These are phyloP conservation scores for Xenoacremonium recifei DNA, from an alignment of 2,329 filamentous ascomycete species.

Conservation along the genomic window DNA sequence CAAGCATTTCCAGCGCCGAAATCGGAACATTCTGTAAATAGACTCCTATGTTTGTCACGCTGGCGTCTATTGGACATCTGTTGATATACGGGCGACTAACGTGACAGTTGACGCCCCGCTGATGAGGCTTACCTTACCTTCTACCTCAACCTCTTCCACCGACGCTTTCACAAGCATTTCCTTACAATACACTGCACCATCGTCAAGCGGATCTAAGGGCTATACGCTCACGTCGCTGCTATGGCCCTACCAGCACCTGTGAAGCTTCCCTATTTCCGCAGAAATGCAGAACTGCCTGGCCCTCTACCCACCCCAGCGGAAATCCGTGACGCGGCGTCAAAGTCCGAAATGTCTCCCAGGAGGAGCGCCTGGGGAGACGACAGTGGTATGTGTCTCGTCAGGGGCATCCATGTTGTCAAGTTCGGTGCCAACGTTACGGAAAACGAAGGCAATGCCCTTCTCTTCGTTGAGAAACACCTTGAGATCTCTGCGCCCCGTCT, in stretches of 20 bases:
- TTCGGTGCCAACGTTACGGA: constrained; percentile 7
- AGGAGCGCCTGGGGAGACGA: not conserved
- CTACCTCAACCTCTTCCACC: too few species aligned
- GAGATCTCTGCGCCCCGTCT: constrained; percentile 4
- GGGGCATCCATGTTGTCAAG: constrained; percentile 8
- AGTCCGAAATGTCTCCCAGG: constrained; percentile 6
- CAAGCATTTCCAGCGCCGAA: too few species aligned
- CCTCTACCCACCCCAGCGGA: constrained; percentile 4
- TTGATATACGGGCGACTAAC: too few species aligned
- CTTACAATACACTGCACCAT: too few species aligned
- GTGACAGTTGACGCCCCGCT: too few species aligned
- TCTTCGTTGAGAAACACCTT: constrained; percentile 5
- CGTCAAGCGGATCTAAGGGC: too few species aligned
- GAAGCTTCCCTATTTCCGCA: constrained; percentile 6
- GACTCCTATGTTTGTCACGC: too few species aligned
- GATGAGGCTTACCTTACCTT: too few species aligned
- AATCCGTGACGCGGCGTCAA: constrained; percentile 2
- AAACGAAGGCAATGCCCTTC: constrained; percentile 11
- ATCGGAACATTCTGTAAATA: too few species aligned
- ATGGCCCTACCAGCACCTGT: constrained; percentile 1
- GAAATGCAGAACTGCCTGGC: constrained; percentile 5
- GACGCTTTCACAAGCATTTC: too few species aligned
- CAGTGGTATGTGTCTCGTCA: constrained; percentile 3
- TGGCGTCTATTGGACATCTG: too few species aligned
- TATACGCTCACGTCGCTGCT: too few species aligned